Conservation (phyloP, 345 rosid species). For the Eutrema yunnanense region DNA sequence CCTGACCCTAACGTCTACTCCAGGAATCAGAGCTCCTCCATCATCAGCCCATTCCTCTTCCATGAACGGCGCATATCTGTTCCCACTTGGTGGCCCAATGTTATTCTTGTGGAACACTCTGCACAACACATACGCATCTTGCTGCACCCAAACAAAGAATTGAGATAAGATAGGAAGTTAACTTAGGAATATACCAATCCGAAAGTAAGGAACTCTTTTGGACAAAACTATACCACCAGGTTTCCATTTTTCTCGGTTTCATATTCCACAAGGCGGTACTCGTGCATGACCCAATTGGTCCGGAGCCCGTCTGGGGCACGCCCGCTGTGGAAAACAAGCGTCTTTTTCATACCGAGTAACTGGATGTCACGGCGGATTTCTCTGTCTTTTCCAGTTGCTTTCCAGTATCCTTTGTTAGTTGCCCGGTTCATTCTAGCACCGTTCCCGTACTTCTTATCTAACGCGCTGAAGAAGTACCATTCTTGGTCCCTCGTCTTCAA, state of each 20-base stretch:
- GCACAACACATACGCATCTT: constrained; percentile 76
- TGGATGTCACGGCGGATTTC: constrained; percentile 44
- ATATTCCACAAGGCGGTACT: constrained; percentile 74
- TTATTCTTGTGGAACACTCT: constrained; percentile 87
- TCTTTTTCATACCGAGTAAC: constrained; percentile 77
- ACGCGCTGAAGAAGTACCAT: constrained; percentile 81
- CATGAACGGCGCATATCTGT: constrained; percentile 68
- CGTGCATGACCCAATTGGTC: constrained; percentile 98
- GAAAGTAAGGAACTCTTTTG: background rate
- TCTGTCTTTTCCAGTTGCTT: constrained; percentile 90
- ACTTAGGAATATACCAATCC: background rate
- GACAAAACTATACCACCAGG: constrained; percentile 37
- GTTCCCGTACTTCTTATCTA: constrained; percentile 79
- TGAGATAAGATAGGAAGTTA: background rate
- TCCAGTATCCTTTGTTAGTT: constrained; percentile 80
- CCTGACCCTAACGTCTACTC: constrained; percentile 40
- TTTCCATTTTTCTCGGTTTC: constrained; percentile 42
- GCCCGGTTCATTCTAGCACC: constrained; percentile 91
- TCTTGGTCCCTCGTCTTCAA: constrained; percentile 90
- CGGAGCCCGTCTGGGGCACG: constrained; percentile 86
- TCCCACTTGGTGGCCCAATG: constrained; percentile 88
- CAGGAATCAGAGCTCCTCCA: constrained; percentile 46
- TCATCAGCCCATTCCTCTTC: constrained; percentile 82
- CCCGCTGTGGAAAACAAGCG: constrained; percentile 77
- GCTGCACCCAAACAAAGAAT: constrained; percentile 31